Conservation (phyloP, 352 stramenopile genomes). For the Plasmopara muralis region DNA sequence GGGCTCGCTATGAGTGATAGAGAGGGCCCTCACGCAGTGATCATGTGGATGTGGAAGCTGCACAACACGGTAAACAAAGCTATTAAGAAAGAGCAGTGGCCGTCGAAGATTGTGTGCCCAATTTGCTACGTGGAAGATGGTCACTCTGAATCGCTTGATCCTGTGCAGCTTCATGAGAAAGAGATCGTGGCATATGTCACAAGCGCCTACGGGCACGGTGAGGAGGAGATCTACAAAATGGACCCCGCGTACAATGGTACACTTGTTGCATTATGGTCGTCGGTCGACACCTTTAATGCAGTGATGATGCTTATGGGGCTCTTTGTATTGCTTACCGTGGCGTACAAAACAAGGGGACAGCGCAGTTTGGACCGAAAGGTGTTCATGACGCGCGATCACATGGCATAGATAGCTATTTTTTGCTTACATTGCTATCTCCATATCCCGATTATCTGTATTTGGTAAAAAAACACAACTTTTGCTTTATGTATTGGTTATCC, state of each 20-base stretch:
- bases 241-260: slow-evolving; percentile 41
- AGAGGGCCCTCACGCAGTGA: slow-evolving; percentile 33
- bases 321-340: slow-evolving; percentile 19
- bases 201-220: slow-evolving; percentile 45
- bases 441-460: not conserved
- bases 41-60: slow-evolving; percentile 77
- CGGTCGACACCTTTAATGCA: slow-evolving; percentile 33
- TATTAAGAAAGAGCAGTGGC: slow-evolving; percentile 62
- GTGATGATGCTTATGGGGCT: slow-evolving; percentile 27
- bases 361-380: slow-evolving; percentile 14
- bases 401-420: slow-evolving; percentile 3
- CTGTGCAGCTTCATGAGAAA: slow-evolving; percentile 35
- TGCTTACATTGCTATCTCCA: not conserved
- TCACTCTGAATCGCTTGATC: slow-evolving; percentile 40
- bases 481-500: not conserved
- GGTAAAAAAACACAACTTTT: not conserved
- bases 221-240: slow-evolving; percentile 43
- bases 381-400: slow-evolving; percentile 18
- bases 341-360: slow-evolving; percentile 23
- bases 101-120: slow-evolving; percentile 40
- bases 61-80: slow-evolving; percentile 81
- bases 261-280: slow-evolving; percentile 30
- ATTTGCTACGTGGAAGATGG: slow-evolving; percentile 58
- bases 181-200: slow-evolving; percentile 48
- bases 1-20: slow-evolving; percentile 34